Percentiles rank a stretch among this genome's conserved stretches.
phyloP scores from a whole-genome alignment of 805 yeast genomes.

The Nakazawaea molendinolei region DNA sequence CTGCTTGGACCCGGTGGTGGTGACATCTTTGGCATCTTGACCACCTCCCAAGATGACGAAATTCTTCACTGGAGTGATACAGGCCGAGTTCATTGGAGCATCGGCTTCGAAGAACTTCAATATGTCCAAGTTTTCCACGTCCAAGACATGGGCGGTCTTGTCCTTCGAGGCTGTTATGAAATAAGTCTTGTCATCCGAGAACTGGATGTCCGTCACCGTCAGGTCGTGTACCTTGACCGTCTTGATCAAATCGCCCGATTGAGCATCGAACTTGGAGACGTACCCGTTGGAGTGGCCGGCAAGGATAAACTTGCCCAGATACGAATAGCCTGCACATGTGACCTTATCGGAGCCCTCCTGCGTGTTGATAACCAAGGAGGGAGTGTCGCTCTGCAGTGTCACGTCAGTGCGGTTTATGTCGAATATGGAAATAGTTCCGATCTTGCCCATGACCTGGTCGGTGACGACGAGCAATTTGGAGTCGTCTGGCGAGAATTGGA shows the following conservation, averaged over 20 bases:
- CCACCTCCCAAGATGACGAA: slow-evolving; percentile 96
- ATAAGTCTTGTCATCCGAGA: slow-evolving; percentile 79
- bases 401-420: slow-evolving; percentile 44
- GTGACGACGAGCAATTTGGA: slow-evolving; percentile 66
- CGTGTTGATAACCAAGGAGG: slow-evolving; percentile 54
- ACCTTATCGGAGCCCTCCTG: slow-evolving; percentile 55
- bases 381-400: slow-evolving; percentile 43
- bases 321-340: slow-evolving; percentile 84
- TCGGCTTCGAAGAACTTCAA: slow-evolving; percentile 78
- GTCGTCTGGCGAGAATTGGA: slow-evolving; percentile 75
- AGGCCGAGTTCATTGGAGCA: slow-evolving; percentile 92
- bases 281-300: slow-evolving; percentile 87
- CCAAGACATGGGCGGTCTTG: slow-evolving; percentile 71
- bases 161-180: slow-evolving; percentile 92
- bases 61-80: slow-evolving; percentile 89
- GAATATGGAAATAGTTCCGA: slow-evolving; percentile 69
- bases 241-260: slow-evolving; percentile 62
- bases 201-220: slow-evolving; percentile 82
- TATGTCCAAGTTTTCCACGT: slow-evolving; percentile 66
- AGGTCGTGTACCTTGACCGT: slow-evolving; percentile 66
- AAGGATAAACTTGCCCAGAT: slow-evolving; percentile 64
- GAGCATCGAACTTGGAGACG: slow-evolving; percentile 72
- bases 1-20: slow-evolving; percentile 89
- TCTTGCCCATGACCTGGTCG: slow-evolving; percentile 88
- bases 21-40: slow-evolving; percentile 97